phyloP scores from a whole-genome alignment of 352 stramenopile species.

The Globisporangium nagaii region DNA sequence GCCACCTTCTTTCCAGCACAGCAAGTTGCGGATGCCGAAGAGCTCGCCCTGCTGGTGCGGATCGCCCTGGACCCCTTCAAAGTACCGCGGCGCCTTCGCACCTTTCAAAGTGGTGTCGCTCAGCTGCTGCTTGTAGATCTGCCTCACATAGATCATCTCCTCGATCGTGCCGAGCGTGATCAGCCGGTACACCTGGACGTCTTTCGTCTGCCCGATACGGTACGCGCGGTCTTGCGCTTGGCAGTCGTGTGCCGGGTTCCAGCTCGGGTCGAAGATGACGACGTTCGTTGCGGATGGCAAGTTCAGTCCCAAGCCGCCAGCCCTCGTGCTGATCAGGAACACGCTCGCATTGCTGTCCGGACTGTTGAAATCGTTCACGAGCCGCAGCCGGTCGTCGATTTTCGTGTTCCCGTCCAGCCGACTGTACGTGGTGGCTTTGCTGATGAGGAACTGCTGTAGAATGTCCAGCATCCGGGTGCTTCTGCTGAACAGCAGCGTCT shows the following conservation, averaged over 20 bases:
- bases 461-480: conserved; percentile 82
- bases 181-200: conserved; percentile 81
- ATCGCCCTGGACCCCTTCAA: conserved; percentile 76
- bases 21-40: conserved; percentile 72
- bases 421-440: conserved; percentile 51
- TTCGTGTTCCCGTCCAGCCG: conserved; percentile 70
- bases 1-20: conserved; percentile 68
- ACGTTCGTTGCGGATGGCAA: conserved; percentile 79
- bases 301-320: conserved; percentile 72
- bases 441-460: conserved; percentile 70
- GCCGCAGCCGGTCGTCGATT: conserved; percentile 63
- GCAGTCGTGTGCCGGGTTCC: conserved; percentile 84
- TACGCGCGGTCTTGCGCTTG: conserved; percentile 83
- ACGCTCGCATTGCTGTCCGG: conserved; percentile 46
- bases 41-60: conserved; percentile 67
- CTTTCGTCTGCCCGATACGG: conserved; percentile 80
- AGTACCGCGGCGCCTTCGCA: conserved; percentile 60
- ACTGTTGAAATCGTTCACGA: conserved; percentile 74
- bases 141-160: conserved; percentile 85
- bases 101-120: conserved; percentile 78
- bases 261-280: conserved; percentile 84
- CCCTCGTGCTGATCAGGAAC: conserved; percentile 76
- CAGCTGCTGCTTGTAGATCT: conserved; percentile 87
- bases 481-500: conserved; percentile 71
- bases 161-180: conserved; percentile 85